Evolutionary conservation across 2,329 filamentous ascomycete genomes (phyloP).

Genomic region (Aaosphaeria arxii): DNA sequence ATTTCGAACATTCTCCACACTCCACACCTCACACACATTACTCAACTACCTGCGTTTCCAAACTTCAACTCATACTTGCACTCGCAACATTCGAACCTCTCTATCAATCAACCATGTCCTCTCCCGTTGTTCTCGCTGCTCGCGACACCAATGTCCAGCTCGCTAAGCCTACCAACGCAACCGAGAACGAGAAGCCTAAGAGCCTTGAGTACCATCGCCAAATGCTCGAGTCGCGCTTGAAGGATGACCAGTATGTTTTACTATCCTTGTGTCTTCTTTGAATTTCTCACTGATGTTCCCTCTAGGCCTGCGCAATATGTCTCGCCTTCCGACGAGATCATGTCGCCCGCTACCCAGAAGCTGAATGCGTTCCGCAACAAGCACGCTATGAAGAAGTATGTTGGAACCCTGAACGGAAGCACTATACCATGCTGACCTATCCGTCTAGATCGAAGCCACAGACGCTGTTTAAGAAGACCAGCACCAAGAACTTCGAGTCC

Average conservation of each 20-base stretch:
- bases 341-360: slow-evolving; percentile 83
- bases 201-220: slow-evolving; percentile 73
- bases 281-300: slow-evolving; percentile 11
- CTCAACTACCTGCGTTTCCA: too few relatives aligned
- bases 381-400: slow-evolving; percentile 69
- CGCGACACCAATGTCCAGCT: slow-evolving; percentile 62
- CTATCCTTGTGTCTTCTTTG: background rate
- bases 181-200: slow-evolving; percentile 42
- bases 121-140: slow-evolving; percentile 57
- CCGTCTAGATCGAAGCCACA: slow-evolving; percentile 35
- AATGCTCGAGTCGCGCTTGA: slow-evolving; percentile 69
- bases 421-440: slow-evolving; percentile 8
- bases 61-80: too few relatives aligned
- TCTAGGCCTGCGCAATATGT: slow-evolving; percentile 60
- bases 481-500: slow-evolving; percentile 38
- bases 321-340: slow-evolving; percentile 84
- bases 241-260: slow-evolving; percentile 59
- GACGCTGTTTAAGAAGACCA: slow-evolving; percentile 42
- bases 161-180: slow-evolving; percentile 28
- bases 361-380: slow-evolving; percentile 77
- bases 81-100: background rate
- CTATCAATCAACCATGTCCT: slow-evolving; percentile 48
- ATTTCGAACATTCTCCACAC: too few relatives aligned
- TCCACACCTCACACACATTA: background rate
- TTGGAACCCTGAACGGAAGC: background rate